A percentile compares a stretch with the other conserved stretches of the same genome.
These are phyloP conservation scores for Hypoxylon sp. DNA, from an alignment of 2,329 filamentous ascomycete genomes.

Conservation along the genomic window DNA sequence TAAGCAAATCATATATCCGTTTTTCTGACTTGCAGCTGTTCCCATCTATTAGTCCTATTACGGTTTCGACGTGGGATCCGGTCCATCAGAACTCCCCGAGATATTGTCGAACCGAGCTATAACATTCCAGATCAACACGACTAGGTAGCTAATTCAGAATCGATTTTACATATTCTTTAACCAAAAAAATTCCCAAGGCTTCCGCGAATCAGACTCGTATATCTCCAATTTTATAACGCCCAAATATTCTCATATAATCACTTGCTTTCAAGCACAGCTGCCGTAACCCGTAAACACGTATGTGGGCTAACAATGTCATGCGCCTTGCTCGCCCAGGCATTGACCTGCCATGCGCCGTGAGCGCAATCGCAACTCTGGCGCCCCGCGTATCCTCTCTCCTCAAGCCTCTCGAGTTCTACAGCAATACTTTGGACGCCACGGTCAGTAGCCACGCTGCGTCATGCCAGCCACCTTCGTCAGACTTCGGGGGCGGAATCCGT, in stretches of 20 bases:
- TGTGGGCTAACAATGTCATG: slow-evolving; percentile 19
- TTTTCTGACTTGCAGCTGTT: slow-evolving; percentile 3
- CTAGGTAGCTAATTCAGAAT: not conserved
- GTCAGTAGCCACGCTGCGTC: slow-evolving; percentile 74
- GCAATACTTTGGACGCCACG: slow-evolving; percentile 68
- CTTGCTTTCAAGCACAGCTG: slow-evolving; percentile 24
- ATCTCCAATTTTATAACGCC: slow-evolving; percentile 9
- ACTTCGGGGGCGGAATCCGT: slow-evolving; percentile 57
- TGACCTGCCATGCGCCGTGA: slow-evolving; percentile 15
- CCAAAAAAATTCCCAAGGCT: slow-evolving; percentile 11
- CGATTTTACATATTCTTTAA: slow-evolving; percentile 12
- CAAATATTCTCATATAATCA: slow-evolving; percentile 10
- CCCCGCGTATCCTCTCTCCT: slow-evolving; percentile 9
- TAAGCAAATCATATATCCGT: not conserved
- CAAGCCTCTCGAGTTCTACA: slow-evolving; percentile 49
- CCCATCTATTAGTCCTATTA: not conserved
- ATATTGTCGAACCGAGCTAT: not conserved
- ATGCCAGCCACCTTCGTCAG: slow-evolving; percentile 68
- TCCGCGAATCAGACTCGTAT: slow-evolving; percentile 7
- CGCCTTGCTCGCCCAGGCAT: slow-evolving; percentile 8
- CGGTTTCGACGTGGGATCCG: not conserved
- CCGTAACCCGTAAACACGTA: slow-evolving; percentile 27
- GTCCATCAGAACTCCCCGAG: not conserved
- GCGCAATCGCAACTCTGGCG: slow-evolving; percentile 12
- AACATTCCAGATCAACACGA: not conserved